phyloP scores from a whole-genome alignment of 1,284 basidiomycete species.

The Pseudozyma tsukubaensis region DNA sequence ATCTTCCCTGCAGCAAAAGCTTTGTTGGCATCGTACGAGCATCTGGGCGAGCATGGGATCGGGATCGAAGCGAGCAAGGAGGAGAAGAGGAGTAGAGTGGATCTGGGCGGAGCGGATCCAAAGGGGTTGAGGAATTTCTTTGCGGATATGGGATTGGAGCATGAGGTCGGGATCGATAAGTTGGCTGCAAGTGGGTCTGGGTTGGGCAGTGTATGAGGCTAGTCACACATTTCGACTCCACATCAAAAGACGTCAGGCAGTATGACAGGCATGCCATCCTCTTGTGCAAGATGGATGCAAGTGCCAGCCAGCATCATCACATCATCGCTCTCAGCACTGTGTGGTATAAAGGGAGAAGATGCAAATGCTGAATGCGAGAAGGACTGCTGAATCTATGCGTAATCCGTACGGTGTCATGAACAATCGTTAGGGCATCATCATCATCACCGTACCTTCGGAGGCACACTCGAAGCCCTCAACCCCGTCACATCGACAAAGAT shows the following conservation, averaged over 20 bases:
- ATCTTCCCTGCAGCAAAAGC: conserved; percentile 42
- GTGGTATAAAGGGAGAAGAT: conserved; percentile 5
- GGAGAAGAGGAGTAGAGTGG: conserved; percentile 2
- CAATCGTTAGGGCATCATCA: not conserved
- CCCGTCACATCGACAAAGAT: conserved; percentile 48
- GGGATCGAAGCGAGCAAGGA: conserved; percentile 34
- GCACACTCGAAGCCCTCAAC: conserved; percentile 27
- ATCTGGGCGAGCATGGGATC: conserved; percentile 67
- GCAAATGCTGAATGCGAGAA: conserved; percentile 1
- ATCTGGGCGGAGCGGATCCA: conserved; percentile 37
- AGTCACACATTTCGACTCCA: too few species aligned
- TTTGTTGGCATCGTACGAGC: conserved; percentile 28
- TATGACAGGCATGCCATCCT: too few species aligned
- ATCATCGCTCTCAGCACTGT: too few species aligned
- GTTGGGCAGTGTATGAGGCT: conserved; percentile 19
- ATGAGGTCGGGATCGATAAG: conserved; percentile 39
- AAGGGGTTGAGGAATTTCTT: conserved; percentile 48
- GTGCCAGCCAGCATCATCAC: too few species aligned
- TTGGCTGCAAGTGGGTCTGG: conserved; percentile 27
- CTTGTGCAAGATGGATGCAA: too few species aligned
- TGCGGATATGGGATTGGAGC: conserved; percentile 45
- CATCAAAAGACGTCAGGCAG: too few species aligned
- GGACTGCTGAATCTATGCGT: not conserved
- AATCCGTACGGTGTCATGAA: not conserved
- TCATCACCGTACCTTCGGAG: conserved; percentile 23